A percentile compares a stretch with the other conserved stretches of the same genome.
These are phyloP conservation scores for Aspergillus brasiliensis DNA, from an alignment of 2,329 filamentous ascomycete genomes.

Conservation along the genomic window DNA sequence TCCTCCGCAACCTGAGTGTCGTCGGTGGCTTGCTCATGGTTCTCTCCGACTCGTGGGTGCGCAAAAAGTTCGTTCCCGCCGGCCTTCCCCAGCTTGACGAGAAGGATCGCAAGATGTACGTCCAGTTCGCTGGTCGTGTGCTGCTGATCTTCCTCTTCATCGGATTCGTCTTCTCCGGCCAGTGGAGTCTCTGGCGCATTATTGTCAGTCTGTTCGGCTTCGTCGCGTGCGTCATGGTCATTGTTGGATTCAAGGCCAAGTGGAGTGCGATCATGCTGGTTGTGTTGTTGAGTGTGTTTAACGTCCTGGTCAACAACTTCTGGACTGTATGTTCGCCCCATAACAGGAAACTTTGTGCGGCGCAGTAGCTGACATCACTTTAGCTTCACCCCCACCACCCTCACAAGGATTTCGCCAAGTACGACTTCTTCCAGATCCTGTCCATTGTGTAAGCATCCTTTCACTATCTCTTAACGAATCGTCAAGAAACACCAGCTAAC, in stretches of 20 bases:
- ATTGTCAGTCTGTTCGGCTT: slow-evolving; percentile 82
- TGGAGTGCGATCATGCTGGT: slow-evolving; percentile 95
- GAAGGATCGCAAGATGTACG: slow-evolving; percentile 99
- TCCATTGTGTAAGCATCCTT: slow-evolving; percentile 76
- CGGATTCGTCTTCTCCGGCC: slow-evolving; percentile 92
- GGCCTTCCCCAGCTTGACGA: slow-evolving; percentile 92
- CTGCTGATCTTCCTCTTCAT: slow-evolving; percentile 97
- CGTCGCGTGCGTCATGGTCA: slow-evolving; percentile 95
- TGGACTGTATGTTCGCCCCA: slow-evolving; percentile 76
- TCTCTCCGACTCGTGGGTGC: slow-evolving; percentile 94
- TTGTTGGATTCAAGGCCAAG: slow-evolving; percentile 99
- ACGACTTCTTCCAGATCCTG: slow-evolving; percentile 99
- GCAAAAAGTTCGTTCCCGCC: slow-evolving; percentile 95
- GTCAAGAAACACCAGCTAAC: background rate
- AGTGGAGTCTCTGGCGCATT: slow-evolving; percentile 88
- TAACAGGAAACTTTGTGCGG: background rate
- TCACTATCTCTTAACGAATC: background rate
- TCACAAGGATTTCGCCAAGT: slow-evolving; percentile 99
- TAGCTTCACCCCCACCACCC: slow-evolving; percentile 96
- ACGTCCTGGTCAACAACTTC: slow-evolving; percentile 98
- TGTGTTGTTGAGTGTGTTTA: slow-evolving; percentile 93
- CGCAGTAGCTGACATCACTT: slow-evolving; percentile 19
- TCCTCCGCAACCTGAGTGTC: slow-evolving; percentile 96
- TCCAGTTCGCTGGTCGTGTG: slow-evolving; percentile 94
- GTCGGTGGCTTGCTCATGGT: slow-evolving; percentile 98